Percentiles rank a stretch among this genome's conserved stretches.
Evolutionary conservation across 345 rosid species (phyloP).

Genomic region (Ricinus communis): DNA sequence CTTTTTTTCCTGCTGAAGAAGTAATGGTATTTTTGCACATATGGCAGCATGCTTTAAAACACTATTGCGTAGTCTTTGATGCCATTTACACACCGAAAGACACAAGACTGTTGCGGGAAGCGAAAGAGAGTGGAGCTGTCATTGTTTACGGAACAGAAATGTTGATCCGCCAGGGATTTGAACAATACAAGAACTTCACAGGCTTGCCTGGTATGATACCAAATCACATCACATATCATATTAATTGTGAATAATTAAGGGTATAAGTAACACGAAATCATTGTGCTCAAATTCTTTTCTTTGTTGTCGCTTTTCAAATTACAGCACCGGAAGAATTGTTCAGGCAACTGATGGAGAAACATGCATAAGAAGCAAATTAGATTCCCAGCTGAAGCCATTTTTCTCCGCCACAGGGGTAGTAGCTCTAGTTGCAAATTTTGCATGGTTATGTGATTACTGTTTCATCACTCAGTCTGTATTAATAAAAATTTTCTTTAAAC

Average conservation of each 20-base stretch:
- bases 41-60: constrained; percentile 46
- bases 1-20: no score
- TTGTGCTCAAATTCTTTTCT: background rate
- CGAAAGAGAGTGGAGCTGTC: constrained; percentile 49
- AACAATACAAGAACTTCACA: constrained; percentile 55
- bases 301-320: background rate
- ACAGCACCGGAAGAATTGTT: constrained; percentile 53
- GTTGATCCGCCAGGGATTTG: constrained; percentile 57
- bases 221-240: background rate
- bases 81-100: constrained; percentile 59
- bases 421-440: background rate
- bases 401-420: background rate
- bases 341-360: constrained; percentile 48
- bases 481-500: background rate
- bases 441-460: background rate
- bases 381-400: background rate
- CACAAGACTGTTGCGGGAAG: constrained; percentile 56
- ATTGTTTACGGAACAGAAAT: constrained; percentile 54
- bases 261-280: background rate
- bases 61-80: constrained; percentile 52
- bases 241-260: background rate
- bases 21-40: background rate
- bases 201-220: constrained; percentile 46
- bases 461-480: constrained; percentile 1
- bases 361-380: constrained; percentile 23